Base-by-base conservation (phyloP, 768 basidiomycete genomes). In the Hortiboletus campestris region DNA sequence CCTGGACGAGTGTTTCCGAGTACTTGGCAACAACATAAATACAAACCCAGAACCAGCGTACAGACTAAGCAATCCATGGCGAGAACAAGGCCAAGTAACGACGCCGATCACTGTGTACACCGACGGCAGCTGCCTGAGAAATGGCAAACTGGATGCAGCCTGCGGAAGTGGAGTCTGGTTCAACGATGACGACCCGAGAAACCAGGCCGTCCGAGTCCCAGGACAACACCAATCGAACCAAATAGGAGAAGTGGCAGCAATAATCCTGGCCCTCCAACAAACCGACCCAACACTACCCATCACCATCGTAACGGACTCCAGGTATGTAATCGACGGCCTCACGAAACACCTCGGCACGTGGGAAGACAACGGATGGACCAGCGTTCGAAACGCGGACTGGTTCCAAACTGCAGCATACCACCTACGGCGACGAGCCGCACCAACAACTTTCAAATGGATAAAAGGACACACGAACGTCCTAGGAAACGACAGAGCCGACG, bases 291-390 rank as follows among this genome's bases (percentile, higher is more conserved):
- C 19, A 6, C 16, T 3, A 0, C 46, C 57, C 0, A 1, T 70
- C 0, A 14, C 9, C 2, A 56, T 65, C 1, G 42, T 45, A n/a
- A 55, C 63, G 0, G 64, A 70, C 63, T 67, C 68, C 0, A 35
- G n/a, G n/a, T 61, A 65, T 2, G 51, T 44, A 0, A 63, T 67
- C 0, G 39, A 65, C 1, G 49, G 63, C 0, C 38, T 60, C 12
- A 58, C 63, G 3, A 28, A 49, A 16, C 40, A 61, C 50, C 42
- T 61, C 0, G 7, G 29, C 0, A 43, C 45, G 1, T 63, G 65
- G 59, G 71, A 75, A 39, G 62, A 74, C 38, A 12, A 14, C 0
- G 72, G 74, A 0, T 76, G 59, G 62, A 63, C 67, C 0, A 46
- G 39, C 0, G 44, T 61, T 0, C 17, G 35, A 2, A 73, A 75